phyloP scores from a whole-genome alignment of 108 stramenopile species.

The Hondaea fermentalgiana region DNA sequence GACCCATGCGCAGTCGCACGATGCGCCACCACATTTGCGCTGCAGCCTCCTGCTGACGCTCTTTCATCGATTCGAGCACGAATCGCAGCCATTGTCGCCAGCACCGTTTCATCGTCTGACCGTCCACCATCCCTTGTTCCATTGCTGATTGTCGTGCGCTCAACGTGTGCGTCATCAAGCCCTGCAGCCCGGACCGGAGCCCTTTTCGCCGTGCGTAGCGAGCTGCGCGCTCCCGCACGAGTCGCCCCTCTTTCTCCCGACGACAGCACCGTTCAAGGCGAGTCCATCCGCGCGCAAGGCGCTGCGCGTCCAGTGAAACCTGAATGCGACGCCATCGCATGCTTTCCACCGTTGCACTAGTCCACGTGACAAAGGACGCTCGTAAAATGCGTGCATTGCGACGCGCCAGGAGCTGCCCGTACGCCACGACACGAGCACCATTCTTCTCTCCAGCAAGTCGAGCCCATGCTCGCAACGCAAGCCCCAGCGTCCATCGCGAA shows the following conservation, averaged over 20 bases:
- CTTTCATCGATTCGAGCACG: neutral
- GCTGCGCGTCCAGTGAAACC: too few relatives aligned
- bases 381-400: neutral
- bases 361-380: neutral
- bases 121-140: neutral
- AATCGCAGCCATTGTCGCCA: neutral
- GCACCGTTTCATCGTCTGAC: neutral
- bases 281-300: too few relatives aligned
- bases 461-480: neutral
- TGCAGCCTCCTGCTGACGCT: neutral
- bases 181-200: neutral
- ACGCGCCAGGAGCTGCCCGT: neutral
- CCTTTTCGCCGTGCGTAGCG: too few relatives aligned
- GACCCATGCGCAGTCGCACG: neutral
- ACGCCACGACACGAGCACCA: neutral
- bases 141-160: neutral
- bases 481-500: neutral
- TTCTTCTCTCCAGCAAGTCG: neutral
- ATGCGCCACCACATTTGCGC: neutral
- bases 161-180: neutral
- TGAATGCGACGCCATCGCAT: too few relatives aligned
- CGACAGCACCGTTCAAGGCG: too few relatives aligned
- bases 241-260: too few relatives aligned
- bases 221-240: too few relatives aligned
- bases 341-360: too few relatives aligned